A percentile compares a stretch with the other conserved stretches of the same genome.
Conservation (phyloP, 2,329 filamentous ascomycete genomes). For the Ilyonectria robusta region DNA sequence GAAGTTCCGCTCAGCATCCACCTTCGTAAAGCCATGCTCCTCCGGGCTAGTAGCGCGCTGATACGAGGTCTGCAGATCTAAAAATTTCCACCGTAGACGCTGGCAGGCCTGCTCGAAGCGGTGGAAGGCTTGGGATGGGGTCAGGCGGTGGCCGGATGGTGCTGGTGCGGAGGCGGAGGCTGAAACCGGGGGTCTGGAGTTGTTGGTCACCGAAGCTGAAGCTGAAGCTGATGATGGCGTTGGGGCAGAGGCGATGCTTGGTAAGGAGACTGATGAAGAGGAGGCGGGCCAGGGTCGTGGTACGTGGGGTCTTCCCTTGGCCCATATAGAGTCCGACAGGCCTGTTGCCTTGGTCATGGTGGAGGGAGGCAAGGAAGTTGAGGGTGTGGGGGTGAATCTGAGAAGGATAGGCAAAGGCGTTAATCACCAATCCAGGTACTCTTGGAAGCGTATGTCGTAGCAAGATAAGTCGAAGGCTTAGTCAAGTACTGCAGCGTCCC, state of each 20-base stretch:
- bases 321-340: conserved; percentile 46
- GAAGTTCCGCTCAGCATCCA: conserved; percentile 77
- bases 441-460: not conserved
- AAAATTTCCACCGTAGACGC: conserved; percentile 74
- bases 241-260: conserved; percentile 22
- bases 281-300: conserved; percentile 15
- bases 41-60: conserved; percentile 61
- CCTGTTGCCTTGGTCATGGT: conserved; percentile 39
- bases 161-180: not conserved
- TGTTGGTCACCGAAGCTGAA: not conserved
- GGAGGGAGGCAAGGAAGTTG: not conserved
- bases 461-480: not conserved
- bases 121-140: conserved; percentile 61
- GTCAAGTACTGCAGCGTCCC: not conserved
- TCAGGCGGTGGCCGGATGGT: conserved; percentile 39
- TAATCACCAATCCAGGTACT: too few species aligned
- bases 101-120: conserved; percentile 73
- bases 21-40: conserved; percentile 52
- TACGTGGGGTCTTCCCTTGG: conserved; percentile 29
- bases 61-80: conserved; percentile 72
- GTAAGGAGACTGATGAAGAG: conserved; percentile 33
- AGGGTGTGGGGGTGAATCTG: not conserved
- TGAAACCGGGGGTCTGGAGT: not conserved
- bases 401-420: not conserved
- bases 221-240: conserved; percentile 1